These are phyloP conservation scores for Stenogyne calaminthoides DNA, from an alignment of 305 asterid species.

Conservation along the genomic window DNA sequence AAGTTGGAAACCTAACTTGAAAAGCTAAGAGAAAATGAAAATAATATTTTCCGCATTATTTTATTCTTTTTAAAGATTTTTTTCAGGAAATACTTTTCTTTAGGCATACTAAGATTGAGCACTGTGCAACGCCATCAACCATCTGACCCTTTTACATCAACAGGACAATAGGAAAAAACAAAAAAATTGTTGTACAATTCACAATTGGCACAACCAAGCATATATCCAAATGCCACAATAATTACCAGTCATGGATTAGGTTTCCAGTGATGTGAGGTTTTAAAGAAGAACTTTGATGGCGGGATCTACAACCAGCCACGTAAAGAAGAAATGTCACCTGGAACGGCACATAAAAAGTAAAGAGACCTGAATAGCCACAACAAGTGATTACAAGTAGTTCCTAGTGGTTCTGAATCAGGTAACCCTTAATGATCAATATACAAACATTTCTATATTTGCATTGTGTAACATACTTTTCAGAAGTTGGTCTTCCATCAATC, in stretches of 20 bases:
- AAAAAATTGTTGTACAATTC: neutral
- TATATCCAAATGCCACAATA: conserved; percentile 12
- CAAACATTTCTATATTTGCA: neutral
- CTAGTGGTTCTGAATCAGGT: conserved; percentile 6
- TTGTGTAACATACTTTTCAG: neutral
- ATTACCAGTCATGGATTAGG: conserved; percentile 87
- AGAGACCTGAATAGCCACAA: conserved; percentile 5
- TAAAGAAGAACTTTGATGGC: conserved; percentile 68
- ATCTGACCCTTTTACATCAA: conserved; percentile 13
- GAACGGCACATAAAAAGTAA: conserved; percentile 29
- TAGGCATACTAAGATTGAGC: conserved; percentile 13
- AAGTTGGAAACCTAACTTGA: conserved; percentile 19
- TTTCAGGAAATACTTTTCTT: conserved; percentile 17
- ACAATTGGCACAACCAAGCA: conserved; percentile 19
- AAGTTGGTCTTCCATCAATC: neutral
- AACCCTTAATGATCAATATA: conserved; percentile 20
- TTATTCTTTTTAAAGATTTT: neutral
- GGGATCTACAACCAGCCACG: conserved; percentile 68
- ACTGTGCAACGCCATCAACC: conserved; percentile 15
- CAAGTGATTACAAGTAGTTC: conserved; percentile 17
- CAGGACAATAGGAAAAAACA: conserved; percentile 1
- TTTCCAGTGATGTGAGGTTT: conserved; percentile 83
- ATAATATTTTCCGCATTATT: neutral
- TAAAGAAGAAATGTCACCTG: conserved; percentile 79
- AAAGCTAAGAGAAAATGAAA: neutral